Evolutionary conservation across 176 grass and related monocot genomes (phyloP), one percentile per base, ranked within the genome.

Genomic region (Ensete ventricosum): DNA sequence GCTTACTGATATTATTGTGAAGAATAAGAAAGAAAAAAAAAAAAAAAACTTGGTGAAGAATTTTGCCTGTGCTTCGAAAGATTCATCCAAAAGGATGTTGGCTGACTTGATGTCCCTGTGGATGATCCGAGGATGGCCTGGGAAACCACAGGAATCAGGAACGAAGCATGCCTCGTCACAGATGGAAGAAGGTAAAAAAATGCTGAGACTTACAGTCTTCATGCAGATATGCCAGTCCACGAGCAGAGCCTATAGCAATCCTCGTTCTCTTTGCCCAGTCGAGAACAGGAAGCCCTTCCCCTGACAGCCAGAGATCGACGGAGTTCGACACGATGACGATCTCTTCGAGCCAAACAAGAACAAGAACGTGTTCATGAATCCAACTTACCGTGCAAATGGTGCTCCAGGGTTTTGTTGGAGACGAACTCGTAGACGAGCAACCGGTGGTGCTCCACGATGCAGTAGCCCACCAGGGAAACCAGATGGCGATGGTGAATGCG

Each of bases 51-150:
- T 9, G 50, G 24, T 70, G 34, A 43, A 43, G 34, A 43, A 20
- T 52, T 17, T 1, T 21, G 88, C 92, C 89, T 91, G 89, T 52
- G 89, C 83, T 17, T 96, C 92, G 76, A 91, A 96, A 50, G 84
- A 87, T 54, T 89, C 76, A 78, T 96, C 92, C 65, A 96, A 71
- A 16, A 96, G 92, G 54, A 91, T 96, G 82, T 96, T 96, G 24
- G 86, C 84, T 12, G 92, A 91, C 73, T 96, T 96, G 82, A 96
- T 96, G 80, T 96, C 92, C 71, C 92, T 81, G 53, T 96, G 92
- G 52, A 96, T 90, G 78, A 96, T 91, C 86, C 89, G 82, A 83
- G 89, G 89, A 85, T 96, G 85, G 71, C 89, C 92, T 96, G 81
- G 25, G 14, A 73, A 84, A 8, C 22, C 25, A 73, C 23, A 78